Evolutionary conservation across 192 early-diverging fungal species (phyloP).

Genomic region (Podila epigama): DNA sequence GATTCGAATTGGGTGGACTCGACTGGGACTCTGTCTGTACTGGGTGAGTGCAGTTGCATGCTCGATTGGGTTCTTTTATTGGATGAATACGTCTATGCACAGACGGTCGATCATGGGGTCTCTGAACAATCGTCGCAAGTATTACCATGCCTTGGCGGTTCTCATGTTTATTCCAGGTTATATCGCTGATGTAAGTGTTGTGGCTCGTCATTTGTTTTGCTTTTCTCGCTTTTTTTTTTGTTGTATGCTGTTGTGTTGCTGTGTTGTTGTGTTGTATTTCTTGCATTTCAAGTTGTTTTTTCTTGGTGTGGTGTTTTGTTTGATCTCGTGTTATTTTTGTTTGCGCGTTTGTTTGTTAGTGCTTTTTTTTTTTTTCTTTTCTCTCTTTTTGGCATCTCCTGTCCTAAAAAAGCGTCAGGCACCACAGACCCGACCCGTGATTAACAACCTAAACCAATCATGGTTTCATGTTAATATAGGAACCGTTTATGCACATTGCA

Average conservation of each 20-base stretch:
- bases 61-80: conserved; percentile 48
- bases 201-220: no score
- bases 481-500: conserved; percentile 78
- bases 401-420: no score
- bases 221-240: neutral
- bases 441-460: neutral
- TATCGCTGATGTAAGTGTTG: conserved; percentile 65
- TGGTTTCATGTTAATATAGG: conserved; percentile 46
- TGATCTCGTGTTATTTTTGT: neutral
- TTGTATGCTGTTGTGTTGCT: no score
- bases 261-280: neutral
- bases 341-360: neutral
- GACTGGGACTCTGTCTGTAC: conserved; percentile 40
- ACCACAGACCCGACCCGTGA: no score
- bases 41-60: conserved; percentile 43
- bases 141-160: conserved; percentile 84
- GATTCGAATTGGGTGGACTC: conserved; percentile 34
- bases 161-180: conserved; percentile 88
- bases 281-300: no score
- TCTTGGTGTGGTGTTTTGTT: no score
- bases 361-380: neutral
- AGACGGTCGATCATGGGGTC: conserved; percentile 45
- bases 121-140: conserved; percentile 83
- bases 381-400: no score
- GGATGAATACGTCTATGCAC: conserved; percentile 39